These are phyloP conservation scores for Croton setiger DNA, from an alignment of 441 rosid species.

Conservation along the genomic window DNA sequence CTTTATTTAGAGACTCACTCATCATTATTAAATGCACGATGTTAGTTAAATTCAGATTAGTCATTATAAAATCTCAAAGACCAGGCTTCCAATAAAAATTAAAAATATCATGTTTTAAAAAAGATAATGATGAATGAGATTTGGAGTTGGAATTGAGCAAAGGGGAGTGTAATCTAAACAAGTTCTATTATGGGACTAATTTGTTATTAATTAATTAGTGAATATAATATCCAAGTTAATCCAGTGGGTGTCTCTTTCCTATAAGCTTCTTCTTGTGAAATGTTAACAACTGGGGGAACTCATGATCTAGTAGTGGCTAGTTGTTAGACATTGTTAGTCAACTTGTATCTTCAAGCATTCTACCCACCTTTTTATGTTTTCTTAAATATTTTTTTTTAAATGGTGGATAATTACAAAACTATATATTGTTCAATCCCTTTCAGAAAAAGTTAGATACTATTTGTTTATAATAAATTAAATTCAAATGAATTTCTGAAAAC, in stretches of 20 bases:
- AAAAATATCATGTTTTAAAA: background rate
- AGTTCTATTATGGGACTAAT: conserved; percentile 4
- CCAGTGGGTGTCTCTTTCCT: conserved; percentile 15
- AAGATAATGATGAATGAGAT: conserved; percentile 4
- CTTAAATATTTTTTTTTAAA: too few relatives aligned
- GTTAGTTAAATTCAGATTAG: too few relatives aligned
- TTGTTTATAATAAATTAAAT: too few relatives aligned
- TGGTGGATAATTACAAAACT: background rate
- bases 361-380: background rate
- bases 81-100: background rate
- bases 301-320: background rate
- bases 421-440: too few relatives aligned
- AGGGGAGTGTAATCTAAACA: conserved; percentile 22
- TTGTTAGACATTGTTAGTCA: conserved; percentile 11
- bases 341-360: background rate
- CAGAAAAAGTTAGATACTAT: too few relatives aligned
- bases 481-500: too few relatives aligned
- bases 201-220: background rate
- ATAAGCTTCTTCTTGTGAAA: background rate
- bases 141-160: conserved; percentile 9
- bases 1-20: too few relatives aligned
- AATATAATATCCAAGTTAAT: conserved; percentile 7
- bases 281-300: background rate
- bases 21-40: too few relatives aligned
- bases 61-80: too few relatives aligned